A percentile compares a stretch with the other conserved stretches of the same genome.
phyloP scores from a whole-genome alignment of 2,329 filamentous ascomycete species.

The Xylaria sp. region DNA sequence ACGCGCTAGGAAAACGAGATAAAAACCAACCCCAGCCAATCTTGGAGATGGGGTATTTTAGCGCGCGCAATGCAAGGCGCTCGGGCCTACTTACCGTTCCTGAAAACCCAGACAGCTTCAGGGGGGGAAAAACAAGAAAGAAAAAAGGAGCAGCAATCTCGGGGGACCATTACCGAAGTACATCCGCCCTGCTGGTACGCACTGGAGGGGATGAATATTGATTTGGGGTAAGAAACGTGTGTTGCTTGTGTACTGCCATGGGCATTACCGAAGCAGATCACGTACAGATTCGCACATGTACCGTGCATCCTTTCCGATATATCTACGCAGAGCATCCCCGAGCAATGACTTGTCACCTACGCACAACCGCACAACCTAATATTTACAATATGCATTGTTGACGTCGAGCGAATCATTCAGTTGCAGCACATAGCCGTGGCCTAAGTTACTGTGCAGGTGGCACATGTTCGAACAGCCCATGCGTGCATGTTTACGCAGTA shows the following conservation, averaged over 20 bases:
- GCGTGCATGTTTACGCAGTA: constrained; percentile 4
- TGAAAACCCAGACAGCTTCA: constrained; percentile 25
- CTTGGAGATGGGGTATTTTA: constrained; percentile 32
- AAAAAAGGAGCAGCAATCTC: constrained; percentile 16
- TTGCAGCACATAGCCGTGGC: constrained; percentile 3
- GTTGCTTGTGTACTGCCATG: too few relatives aligned
- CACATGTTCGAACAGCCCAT: constrained; percentile 1
- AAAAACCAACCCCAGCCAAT: constrained; percentile 36
- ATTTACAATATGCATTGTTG: constrained; percentile 5
- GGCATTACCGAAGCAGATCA: background rate
- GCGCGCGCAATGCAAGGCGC: constrained; percentile 39
- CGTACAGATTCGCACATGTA: background rate
- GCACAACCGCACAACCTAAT: background rate
- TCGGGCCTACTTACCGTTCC: constrained; percentile 28
- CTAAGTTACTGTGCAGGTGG: background rate
- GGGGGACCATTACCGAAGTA: constrained; percentile 31
- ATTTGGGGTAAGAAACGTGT: too few relatives aligned
- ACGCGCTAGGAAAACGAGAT: constrained; percentile 35
- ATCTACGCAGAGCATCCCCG: background rate
- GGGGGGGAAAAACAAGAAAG: constrained; percentile 7
- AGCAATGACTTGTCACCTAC: constrained; percentile 5
- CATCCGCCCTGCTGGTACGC: constrained; percentile 17
- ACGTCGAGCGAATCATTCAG: background rate
- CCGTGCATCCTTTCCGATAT: background rate
- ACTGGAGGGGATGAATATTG: background rate